Conservation (phyloP, 2,329 filamentous ascomycete species). For the Epichloe bromicola region DNA sequence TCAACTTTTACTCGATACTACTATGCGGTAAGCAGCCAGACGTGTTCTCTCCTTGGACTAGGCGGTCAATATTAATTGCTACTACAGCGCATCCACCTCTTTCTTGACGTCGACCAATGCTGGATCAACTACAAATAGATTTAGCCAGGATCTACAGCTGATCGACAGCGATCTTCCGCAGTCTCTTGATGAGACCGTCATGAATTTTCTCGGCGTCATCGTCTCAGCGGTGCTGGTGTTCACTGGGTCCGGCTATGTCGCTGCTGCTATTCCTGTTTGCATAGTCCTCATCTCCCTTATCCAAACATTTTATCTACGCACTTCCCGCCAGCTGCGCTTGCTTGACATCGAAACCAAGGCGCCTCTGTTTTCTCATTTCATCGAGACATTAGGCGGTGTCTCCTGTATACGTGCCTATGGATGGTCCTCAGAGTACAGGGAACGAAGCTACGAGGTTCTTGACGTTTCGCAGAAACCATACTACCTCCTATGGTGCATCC, state of each 20-base stretch:
- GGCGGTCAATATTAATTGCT: background rate
- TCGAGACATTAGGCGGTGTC: slow-evolving; percentile 15
- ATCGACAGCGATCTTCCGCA: slow-evolving; percentile 24
- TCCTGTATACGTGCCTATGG: slow-evolving; percentile 22
- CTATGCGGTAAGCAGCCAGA: slow-evolving; percentile 13
- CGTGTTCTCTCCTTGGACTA: background rate
- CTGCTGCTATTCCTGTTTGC: slow-evolving; percentile 30
- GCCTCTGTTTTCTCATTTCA: slow-evolving; percentile 16
- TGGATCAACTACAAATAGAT: slow-evolving; percentile 23
- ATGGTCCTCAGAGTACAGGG: slow-evolving; percentile 13
- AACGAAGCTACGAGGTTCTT: slow-evolving; percentile 16
- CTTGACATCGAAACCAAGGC: slow-evolving; percentile 19
- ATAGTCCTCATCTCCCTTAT: slow-evolving; percentile 12
- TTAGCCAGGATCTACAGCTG: slow-evolving; percentile 27
- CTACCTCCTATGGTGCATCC: slow-evolving; percentile 33
- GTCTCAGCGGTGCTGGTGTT: slow-evolving; percentile 27
- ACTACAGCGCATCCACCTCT: slow-evolving; percentile 12
- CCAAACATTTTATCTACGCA: slow-evolving; percentile 19
- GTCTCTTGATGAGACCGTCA: slow-evolving; percentile 14
- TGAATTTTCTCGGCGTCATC: slow-evolving; percentile 11
- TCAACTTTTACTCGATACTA: slow-evolving; percentile 14
- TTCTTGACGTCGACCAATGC: slow-evolving; percentile 24
- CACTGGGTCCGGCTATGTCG: slow-evolving; percentile 31
- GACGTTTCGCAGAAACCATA: slow-evolving; percentile 19
- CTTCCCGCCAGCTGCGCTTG: slow-evolving; percentile 19